Base-by-base conservation (phyloP, 140 eudicot genomes). In the Ambrosia hybrid region DNA sequence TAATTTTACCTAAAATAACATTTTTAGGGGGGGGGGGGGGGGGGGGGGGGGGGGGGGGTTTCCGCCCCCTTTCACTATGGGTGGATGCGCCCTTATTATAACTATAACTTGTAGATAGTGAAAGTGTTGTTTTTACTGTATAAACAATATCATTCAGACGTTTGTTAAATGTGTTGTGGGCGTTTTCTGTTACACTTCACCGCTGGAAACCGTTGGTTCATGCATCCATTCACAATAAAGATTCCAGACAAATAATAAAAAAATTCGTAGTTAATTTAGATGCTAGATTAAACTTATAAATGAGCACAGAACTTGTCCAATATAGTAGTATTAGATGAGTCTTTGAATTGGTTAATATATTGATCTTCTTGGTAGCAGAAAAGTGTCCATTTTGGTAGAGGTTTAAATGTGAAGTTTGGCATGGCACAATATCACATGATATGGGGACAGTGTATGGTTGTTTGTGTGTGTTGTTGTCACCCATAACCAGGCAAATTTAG, bases 391-490 rank as follows among this genome's bases (percentile, higher is more conserved):
- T 66, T 65, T 45, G 79, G 53, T 67, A 68, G 61, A 73, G 68
- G 82, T 75, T 75, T 21, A 45, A 74, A 68, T 68, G 10, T 61
- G 6, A 56, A 70, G 77, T 82, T 78, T 80, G 69, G 83, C 80
- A 15, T 57, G 48, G 70, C 73, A 61, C 70, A 77, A 43, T 49
- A 73, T 83, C 96, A 91, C 96, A 90, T 91, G 97, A 84, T 61
- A 75, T 69, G 80, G 83, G 89, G 87, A 78, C 87, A 81, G 51
- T 65, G 61, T 72, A 68, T 65, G 78, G 71, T 74, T 75, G 77
- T 70, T 74, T 70, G 38, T 77, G 85, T 73, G 34, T 64, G 84
- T 78, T 79, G 49, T 76, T 88, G 96, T 86, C 91, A 81, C 89
- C 82, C 84, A 41, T 78, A 76, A 79, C 76, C 84, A 84, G 85